Percentiles rank a stretch among this genome's conserved stretches.
Evolutionary conservation across 208 protist species (phyloP).

Genomic region (Trypanosoma lewisi): DNA sequence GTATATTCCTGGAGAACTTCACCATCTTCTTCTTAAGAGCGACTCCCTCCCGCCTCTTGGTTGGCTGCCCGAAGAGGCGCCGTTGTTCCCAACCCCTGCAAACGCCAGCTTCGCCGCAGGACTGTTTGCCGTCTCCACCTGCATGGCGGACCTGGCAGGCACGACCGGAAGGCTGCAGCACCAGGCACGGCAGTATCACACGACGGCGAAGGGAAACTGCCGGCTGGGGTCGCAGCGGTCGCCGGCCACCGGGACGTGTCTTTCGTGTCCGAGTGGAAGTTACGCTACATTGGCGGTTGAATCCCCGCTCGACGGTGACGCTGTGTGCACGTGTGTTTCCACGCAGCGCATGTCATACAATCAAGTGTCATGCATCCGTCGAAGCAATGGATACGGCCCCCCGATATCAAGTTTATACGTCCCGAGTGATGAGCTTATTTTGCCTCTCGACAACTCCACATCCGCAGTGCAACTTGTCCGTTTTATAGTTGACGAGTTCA

Average conservation of each 20-base stretch:
- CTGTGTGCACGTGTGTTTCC: neutral
- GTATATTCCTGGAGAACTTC: neutral
- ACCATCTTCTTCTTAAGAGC: neutral
- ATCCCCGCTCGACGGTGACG: neutral
- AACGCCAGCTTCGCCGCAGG: neutral
- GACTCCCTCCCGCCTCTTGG: neutral
- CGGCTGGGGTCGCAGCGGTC: neutral
- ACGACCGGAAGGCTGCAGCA: too few relatives aligned
- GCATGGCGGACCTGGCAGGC: neutral
- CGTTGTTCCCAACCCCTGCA: neutral
- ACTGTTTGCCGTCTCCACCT: neutral
- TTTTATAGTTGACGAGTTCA: neutral
- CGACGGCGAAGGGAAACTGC: neutral
- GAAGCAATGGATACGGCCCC: neutral
- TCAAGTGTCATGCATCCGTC: neutral
- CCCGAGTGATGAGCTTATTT: neutral
- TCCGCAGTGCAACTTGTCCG: neutral
- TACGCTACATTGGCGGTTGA: neutral
- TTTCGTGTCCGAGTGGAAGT: neutral
- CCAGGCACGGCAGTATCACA: neutral
- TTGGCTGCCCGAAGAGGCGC: neutral
- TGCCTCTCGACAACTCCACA: neutral
- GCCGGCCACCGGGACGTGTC: neutral
- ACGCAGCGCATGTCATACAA: neutral
- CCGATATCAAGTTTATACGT: neutral